Conservation (phyloP, 2,329 filamentous ascomycete species). For the Colletotrichum tamarilloi region DNA sequence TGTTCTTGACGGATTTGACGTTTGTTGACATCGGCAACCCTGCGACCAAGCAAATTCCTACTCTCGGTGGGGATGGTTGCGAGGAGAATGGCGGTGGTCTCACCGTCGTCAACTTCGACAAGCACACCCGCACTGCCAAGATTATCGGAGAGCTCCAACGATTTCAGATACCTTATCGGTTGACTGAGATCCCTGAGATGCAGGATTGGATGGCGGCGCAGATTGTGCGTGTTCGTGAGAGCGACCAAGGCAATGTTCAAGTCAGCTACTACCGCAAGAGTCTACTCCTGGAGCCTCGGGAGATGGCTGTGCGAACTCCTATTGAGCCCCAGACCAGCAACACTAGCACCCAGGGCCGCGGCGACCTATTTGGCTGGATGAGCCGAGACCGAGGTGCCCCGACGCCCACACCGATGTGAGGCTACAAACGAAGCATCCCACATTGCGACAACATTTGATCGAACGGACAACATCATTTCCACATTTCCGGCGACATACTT, state of each 20-base stretch:
- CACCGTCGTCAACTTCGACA: conserved; percentile 96
- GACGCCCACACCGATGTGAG: conserved; percentile 28
- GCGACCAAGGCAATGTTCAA: conserved; percentile 66
- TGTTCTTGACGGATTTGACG: conserved; percentile 95
- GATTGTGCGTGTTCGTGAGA: conserved; percentile 78
- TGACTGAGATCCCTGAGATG: conserved; percentile 85
- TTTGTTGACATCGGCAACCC: conserved; percentile 97
- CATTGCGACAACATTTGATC: conserved; percentile 9
- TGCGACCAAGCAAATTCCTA: conserved; percentile 79
- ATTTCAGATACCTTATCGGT: conserved; percentile 92
- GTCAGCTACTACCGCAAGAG: conserved; percentile 82
- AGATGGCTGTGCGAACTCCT: conserved; percentile 52
- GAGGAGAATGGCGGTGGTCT: conserved; percentile 73
- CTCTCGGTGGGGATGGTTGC: conserved; percentile 54
- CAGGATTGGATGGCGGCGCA: conserved; percentile 93
- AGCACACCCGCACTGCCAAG: conserved; percentile 92
- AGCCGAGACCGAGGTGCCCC: conserved; percentile 54
- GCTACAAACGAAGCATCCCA: background rate
- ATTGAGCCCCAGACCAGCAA: conserved; percentile 39
- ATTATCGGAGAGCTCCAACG: conserved; percentile 96
- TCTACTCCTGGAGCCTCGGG: conserved; percentile 82
- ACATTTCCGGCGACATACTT: conserved; percentile 26
- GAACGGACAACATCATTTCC: conserved; percentile 26
- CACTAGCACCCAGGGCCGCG: conserved; percentile 42
- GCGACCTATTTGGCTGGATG: conserved; percentile 64